phyloP scores from a whole-genome alignment of 2,329 filamentous ascomycete genomes.

The Sarocladiaceae sp. region DNA sequence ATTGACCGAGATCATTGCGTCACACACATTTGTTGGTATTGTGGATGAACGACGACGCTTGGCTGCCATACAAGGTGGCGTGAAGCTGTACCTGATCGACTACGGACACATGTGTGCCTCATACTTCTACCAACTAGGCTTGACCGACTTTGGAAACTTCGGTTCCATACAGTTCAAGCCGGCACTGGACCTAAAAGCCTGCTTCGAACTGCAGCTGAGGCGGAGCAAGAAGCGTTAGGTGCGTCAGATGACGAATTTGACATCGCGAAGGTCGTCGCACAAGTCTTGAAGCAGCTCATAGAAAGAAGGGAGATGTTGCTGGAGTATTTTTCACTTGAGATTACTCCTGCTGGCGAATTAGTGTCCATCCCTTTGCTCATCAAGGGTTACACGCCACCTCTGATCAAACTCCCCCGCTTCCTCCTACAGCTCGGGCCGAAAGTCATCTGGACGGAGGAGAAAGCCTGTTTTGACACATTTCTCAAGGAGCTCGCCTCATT shows the following conservation, averaged over 20 bases:
- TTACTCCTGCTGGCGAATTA: constrained; percentile 74
- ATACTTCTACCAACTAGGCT: constrained; percentile 91
- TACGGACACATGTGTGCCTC: constrained; percentile 85
- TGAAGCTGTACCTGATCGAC: constrained; percentile 88
- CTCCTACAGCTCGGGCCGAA: constrained; percentile 82
- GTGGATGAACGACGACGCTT: constrained; percentile 84
- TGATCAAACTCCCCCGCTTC: constrained; percentile 86
- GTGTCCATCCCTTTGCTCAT: constrained; percentile 76
- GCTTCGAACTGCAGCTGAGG: constrained; percentile 66
- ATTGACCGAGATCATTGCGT: constrained; percentile 80
- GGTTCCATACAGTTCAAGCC: constrained; percentile 77
- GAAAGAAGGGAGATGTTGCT: constrained; percentile 78
- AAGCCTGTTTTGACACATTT: constrained; percentile 79
- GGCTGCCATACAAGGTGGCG: constrained; percentile 87
- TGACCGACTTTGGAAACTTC: constrained; percentile 96
- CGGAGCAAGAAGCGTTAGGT: constrained; percentile 51
- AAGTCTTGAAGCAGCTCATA: constrained; percentile 65
- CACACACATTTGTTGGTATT: constrained; percentile 88
- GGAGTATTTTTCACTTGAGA: constrained; percentile 88
- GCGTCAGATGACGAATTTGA: constrained; percentile 55
- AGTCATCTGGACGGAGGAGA: constrained; percentile 82
- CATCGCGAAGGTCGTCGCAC: constrained; percentile 59
- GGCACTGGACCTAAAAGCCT: constrained; percentile 67
- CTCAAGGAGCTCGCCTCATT: constrained; percentile 83
- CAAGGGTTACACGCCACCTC: constrained; percentile 81